phyloP scores from a whole-genome alignment of 2,329 filamentous ascomycete species.

The Cladosporium halotolerans region DNA sequence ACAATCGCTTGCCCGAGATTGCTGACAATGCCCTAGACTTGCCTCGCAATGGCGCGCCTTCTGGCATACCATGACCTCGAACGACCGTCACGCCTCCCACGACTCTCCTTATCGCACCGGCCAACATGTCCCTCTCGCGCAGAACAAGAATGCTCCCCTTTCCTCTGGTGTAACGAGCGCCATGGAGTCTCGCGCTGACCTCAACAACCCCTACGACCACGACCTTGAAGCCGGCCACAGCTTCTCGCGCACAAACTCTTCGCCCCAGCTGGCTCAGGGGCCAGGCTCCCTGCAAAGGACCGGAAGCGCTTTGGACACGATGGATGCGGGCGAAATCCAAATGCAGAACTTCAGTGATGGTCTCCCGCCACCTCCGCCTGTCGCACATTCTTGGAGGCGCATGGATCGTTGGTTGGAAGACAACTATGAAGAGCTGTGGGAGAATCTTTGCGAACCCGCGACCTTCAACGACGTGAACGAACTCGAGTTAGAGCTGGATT shows the following conservation, averaged over 20 bases:
- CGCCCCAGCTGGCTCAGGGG: conserved; percentile 82
- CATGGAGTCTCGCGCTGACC: conserved; percentile 78
- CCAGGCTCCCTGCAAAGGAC: conserved; percentile 53
- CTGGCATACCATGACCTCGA: conserved; percentile 79
- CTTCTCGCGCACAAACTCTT: conserved; percentile 57
- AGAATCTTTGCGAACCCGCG: conserved; percentile 87
- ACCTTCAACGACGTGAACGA: conserved; percentile 95
- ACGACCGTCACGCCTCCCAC: conserved; percentile 79
- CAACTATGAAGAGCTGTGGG: conserved; percentile 88
- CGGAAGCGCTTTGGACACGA: conserved; percentile 62
- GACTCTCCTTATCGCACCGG: conserved; percentile 91
- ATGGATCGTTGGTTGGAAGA: conserved; percentile 93
- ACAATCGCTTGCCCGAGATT: neutral
- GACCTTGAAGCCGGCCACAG: conserved; percentile 58
- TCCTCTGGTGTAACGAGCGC: conserved; percentile 74
- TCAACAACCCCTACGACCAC: conserved; percentile 72
- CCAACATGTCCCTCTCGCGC: conserved; percentile 79
- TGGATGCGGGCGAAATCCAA: conserved; percentile 75
- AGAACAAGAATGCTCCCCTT: conserved; percentile 73
- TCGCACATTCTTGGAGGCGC: conserved; percentile 83
- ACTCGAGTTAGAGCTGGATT: conserved; percentile 90
- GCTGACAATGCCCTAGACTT: neutral
- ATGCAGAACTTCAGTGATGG: conserved; percentile 96
- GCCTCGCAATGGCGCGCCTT: conserved; percentile 71
- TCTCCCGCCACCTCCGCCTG: conserved; percentile 79